Evolutionary conservation across 441 rosid genomes (phyloP).

Genomic region (Erodium moschatum): DNA sequence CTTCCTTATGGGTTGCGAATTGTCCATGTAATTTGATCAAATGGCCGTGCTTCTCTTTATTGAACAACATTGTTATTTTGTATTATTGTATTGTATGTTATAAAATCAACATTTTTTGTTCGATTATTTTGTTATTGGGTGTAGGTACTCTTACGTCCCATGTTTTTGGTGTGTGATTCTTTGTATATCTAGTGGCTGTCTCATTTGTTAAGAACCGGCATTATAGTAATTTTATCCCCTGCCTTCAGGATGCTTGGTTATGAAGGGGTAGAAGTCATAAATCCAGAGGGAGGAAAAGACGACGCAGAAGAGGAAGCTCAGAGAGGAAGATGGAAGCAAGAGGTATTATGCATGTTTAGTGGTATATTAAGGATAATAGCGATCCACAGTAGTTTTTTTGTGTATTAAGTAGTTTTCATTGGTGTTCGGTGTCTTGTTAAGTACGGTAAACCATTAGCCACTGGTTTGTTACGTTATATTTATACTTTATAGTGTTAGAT

Average conservation of each 20-base stretch:
- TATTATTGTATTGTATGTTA: neutral
- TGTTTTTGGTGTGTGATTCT: neutral
- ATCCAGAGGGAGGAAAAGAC: slow-evolving; percentile 67
- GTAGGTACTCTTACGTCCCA: no score
- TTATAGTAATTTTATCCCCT: neutral
- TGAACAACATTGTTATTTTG: neutral
- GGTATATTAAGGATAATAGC: neutral
- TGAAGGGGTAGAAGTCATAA: slow-evolving; percentile 60
- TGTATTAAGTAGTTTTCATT: neutral
- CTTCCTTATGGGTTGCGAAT: neutral
- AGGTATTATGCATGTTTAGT: slow-evolving; percentile 25
- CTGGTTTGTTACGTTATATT: neutral
- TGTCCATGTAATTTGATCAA: neutral
- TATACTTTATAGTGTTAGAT: neutral
- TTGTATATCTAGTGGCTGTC: neutral
- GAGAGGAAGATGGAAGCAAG: slow-evolving; percentile 60
- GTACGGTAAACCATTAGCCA: neutral
- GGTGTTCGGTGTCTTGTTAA: neutral
- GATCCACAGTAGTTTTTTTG: neutral
- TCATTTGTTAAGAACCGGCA: neutral
- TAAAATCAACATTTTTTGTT: neutral
- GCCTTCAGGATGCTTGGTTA: slow-evolving; percentile 35
- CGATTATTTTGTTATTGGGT: no score
- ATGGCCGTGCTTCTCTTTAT: neutral
- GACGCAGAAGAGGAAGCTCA: slow-evolving; percentile 68